A percentile compares a stretch with the other conserved stretches of the same genome.
Conservation (phyloP, 768 basidiomycete species). For the Chiua virens region DNA sequence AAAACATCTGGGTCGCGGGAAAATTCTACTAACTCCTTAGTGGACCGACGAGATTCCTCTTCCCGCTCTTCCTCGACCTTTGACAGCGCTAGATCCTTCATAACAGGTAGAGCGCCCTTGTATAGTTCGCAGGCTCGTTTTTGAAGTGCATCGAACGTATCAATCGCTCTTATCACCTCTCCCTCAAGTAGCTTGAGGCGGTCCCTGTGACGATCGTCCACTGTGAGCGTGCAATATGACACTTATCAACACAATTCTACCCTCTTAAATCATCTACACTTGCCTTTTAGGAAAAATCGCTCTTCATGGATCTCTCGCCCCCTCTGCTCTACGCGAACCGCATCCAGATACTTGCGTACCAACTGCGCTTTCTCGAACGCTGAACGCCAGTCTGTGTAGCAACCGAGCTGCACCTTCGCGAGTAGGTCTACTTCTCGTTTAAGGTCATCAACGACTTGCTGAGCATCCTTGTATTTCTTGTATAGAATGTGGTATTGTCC, state of each 20-base stretch:
- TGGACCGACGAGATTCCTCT: background rate
- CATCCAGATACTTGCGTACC: slow-evolving; percentile 31
- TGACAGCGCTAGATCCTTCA: background rate
- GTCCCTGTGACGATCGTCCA: too few species aligned
- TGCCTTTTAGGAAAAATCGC: slow-evolving; percentile 35
- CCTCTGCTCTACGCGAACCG: slow-evolving; percentile 31
- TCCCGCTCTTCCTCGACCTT: background rate
- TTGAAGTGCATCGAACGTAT: slow-evolving; percentile 19
- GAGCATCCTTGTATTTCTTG: slow-evolving; percentile 29
- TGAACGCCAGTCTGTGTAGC: slow-evolving; percentile 8
- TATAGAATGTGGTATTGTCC: slow-evolving; percentile 24
- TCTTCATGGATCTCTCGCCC: slow-evolving; percentile 32
- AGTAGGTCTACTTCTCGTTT: slow-evolving; percentile 16
- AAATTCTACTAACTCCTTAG: background rate
- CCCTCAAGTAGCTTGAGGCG: slow-evolving; percentile 27
- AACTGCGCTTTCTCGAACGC: slow-evolving; percentile 22
- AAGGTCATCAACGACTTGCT: slow-evolving; percentile 24
- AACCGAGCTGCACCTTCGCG: slow-evolving; percentile 10
- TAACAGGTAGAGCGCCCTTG: slow-evolving; percentile 3
- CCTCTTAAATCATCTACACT: background rate
- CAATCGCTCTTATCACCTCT: slow-evolving; percentile 28
- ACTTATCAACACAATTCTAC: background rate
- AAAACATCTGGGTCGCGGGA: background rate
- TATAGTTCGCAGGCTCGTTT: slow-evolving; percentile 18
- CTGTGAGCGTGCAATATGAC: too few species aligned